Conservation (phyloP, 169 alveolate genomes). For the Perkinsus olseni region DNA sequence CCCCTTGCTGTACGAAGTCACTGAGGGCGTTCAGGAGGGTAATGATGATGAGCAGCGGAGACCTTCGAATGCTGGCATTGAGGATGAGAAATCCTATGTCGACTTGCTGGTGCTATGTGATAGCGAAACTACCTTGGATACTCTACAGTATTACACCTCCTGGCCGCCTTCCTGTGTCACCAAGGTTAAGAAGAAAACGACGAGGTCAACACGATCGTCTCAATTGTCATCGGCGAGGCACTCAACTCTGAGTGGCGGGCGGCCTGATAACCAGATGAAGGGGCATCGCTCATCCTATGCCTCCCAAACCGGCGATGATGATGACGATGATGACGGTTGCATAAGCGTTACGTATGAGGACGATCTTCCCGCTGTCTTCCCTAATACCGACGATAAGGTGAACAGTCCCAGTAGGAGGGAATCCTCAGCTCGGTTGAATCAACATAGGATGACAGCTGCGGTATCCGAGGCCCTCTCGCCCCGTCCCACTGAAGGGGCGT, state of each 20-base stretch:
- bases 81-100: not conserved
- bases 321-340: not conserved
- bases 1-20: not conserved
- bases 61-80: not conserved
- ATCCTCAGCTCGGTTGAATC: too few species aligned
- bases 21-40: too few species aligned
- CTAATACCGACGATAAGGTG: not conserved
- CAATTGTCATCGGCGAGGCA: too few species aligned
- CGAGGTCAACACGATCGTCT: not conserved
- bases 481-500: too few species aligned
- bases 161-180: not conserved
- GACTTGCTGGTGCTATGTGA: not conserved
- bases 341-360: not conserved
- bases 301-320: too few species aligned
- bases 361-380: not conserved
- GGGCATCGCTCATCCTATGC: too few species aligned
- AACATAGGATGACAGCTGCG: too few species aligned
- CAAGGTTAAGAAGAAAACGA: not conserved
- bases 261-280: too few species aligned
- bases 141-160: not conserved
- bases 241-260: too few species aligned
- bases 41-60: not conserved
- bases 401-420: not conserved
- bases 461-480: too few species aligned
- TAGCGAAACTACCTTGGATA: not conserved